Base-by-base conservation (phyloP, 306 rosid genomes). In the Abrus pulchellus region DNA sequence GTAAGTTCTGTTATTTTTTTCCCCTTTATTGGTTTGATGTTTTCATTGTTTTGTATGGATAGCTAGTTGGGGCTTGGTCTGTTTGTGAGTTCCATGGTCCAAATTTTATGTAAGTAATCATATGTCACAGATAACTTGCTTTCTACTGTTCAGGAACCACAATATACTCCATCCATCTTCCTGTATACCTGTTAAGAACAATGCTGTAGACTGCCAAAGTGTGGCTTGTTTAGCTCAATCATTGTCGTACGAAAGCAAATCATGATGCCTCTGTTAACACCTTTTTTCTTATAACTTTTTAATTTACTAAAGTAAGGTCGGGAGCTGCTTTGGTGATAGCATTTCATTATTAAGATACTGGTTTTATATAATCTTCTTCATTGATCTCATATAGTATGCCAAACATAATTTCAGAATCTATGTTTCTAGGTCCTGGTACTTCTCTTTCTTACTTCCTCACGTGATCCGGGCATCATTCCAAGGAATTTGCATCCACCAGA, bases 391-490 rank as follows among this genome's bases (percentile, higher is more conserved):
- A 77, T 65, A 47, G 43, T 73, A 77, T 84, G 64, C 34, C 77
- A 38, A 3, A 72, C 56, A 82, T 90, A 85, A 90, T 89, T 34
- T 73, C 65, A n/a, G 75, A 71, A 83, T 79, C 88, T 73, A 70
- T 86, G 60, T 81, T 81, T 86, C 76, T 73, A 94, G 98, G 97
- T 94, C 57, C 80, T 94, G 93, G 89, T 85, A 80, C 93, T 92
- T 89, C 98, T 94, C 79, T 87, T 87, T 86, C 90, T 92, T 84
- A 91, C 98, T 86, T 94, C 98, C 60, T 90, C 97, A 28, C 91
- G 90, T 82, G 98, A 94, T 85, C 98, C 98, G 27, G 98, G 97
- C 69, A 87, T 94, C n/a, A 84, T 94, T 79, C 97, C 98, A 9
- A 88, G 97, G 65, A 94, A 91, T 80, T 84, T 87, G 65, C 97